Evolutionary conservation across 805 yeast genomes (phyloP).

Genomic region (Metschnikowia reukaufii): DNA sequence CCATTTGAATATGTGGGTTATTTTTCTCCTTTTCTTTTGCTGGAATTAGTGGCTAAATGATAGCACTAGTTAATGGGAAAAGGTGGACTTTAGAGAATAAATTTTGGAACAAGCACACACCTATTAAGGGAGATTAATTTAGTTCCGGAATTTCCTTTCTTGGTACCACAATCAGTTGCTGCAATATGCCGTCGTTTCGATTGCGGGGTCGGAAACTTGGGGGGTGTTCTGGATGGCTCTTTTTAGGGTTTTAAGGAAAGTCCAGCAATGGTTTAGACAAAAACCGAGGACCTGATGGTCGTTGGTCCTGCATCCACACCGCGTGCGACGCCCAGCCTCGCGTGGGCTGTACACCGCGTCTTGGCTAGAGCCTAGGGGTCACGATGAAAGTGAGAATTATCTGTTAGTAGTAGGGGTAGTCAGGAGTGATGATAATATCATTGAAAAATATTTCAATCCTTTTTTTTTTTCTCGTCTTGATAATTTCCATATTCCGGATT

Average conservation of each 20-base stretch:
- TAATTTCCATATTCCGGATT: no score
- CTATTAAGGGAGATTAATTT: no score
- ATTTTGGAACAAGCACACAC: no score
- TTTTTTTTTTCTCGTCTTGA: no score
- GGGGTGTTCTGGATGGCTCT: background rate
- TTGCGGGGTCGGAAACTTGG: background rate
- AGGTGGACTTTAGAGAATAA: no score
- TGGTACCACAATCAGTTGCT: background rate
- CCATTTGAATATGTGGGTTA: constrained; percentile 10
- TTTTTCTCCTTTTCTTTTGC: no score
- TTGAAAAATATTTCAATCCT: no score
- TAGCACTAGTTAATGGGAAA: no score
- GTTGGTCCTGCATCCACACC: background rate
- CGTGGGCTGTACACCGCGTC: background rate
- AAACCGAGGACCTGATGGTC: background rate
- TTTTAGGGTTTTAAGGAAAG: background rate
- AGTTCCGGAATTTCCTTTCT: no score
- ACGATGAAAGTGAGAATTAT: background rate
- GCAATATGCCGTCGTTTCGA: background rate
- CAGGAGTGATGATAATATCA: no score
- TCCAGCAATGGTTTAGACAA: background rate
- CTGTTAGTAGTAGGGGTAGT: no score
- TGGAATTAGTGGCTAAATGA: background rate
- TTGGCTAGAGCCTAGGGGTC: background rate
- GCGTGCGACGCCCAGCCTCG: background rate